Percentiles rank a stretch among this genome's conserved stretches.
phyloP scores from a whole-genome alignment of 306 rosid genomes.

The Dicorynia guianensis region DNA sequence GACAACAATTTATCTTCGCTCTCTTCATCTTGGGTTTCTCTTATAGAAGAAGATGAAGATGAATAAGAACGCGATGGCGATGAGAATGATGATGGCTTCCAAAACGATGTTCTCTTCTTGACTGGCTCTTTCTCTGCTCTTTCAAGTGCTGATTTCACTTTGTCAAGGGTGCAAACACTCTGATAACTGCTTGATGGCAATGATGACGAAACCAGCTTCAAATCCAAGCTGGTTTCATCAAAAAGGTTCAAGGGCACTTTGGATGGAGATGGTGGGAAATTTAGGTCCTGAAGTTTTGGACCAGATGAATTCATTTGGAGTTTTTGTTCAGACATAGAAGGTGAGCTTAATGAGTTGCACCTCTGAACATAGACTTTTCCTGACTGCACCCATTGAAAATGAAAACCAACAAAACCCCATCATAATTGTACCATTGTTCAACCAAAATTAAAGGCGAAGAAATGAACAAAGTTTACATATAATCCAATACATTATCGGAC shows the following conservation, averaged over 20 bases:
- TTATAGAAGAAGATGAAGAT: slow-evolving; percentile 68
- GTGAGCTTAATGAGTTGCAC: slow-evolving; percentile 52
- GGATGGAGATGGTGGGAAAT: slow-evolving; percentile 71
- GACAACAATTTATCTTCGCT: slow-evolving; percentile 53
- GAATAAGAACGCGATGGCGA: slow-evolving; percentile 65
- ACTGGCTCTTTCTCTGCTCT: slow-evolving; percentile 90
- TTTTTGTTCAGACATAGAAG: slow-evolving; percentile 46
- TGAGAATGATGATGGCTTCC: slow-evolving; percentile 57
- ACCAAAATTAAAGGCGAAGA: no score
- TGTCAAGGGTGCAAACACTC: slow-evolving; percentile 93
- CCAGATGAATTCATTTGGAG: slow-evolving; percentile 48
- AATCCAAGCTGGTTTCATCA: slow-evolving; percentile 70
- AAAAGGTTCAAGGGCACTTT: slow-evolving; percentile 67
- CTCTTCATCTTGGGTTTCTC: slow-evolving; percentile 73
- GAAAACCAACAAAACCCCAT: not conserved
- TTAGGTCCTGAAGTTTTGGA: slow-evolving; percentile 73
- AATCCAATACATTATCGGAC: not conserved
- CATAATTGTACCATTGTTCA: not conserved
- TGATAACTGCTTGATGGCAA: slow-evolving; percentile 66
- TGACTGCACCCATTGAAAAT: slow-evolving; percentile 61
- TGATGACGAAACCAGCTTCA: slow-evolving; percentile 66
- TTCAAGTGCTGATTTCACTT: slow-evolving; percentile 91
- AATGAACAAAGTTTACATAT: not conserved
- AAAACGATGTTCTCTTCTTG: slow-evolving; percentile 59
- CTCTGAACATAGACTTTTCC: slow-evolving; percentile 87